A percentile compares a stretch with the other conserved stretches of the same genome.
Evolutionary conservation across 192 early-diverging fungal genomes (phyloP).

Genomic region (Thamnidium elegans): DNA sequence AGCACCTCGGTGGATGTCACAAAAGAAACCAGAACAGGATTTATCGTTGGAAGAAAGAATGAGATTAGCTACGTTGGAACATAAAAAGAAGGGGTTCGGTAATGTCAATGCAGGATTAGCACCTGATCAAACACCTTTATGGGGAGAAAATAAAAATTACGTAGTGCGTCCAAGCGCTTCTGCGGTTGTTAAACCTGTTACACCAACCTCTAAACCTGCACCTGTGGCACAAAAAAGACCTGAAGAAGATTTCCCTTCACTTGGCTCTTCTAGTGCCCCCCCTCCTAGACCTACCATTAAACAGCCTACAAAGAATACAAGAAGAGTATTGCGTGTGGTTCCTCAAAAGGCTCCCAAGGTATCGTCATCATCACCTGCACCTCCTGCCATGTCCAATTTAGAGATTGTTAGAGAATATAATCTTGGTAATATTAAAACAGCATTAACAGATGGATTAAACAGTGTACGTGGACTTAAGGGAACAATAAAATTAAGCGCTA

Average conservation of each 20-base stretch:
- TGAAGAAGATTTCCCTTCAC: constrained; percentile 9
- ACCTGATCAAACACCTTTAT: constrained; percentile 9
- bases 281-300: not conserved
- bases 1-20: not conserved
- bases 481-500: constrained; percentile 34
- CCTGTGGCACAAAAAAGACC: not conserved
- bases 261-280: not conserved
- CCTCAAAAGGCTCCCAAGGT: constrained; percentile 2
- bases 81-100: not conserved
- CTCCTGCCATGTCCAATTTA: constrained; percentile 3
- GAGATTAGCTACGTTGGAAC: not conserved
- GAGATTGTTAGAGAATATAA: constrained; percentile 31
- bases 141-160: constrained; percentile 1
- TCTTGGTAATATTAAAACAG: constrained; percentile 18
- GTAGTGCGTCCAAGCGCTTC: not conserved
- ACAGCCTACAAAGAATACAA: not conserved
- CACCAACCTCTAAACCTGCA: too few species aligned
- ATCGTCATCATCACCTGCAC: not conserved
- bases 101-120: not conserved
- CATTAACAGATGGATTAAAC: constrained; percentile 30
- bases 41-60: not conserved
- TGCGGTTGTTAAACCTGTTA: too few species aligned
- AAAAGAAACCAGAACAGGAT: not conserved
- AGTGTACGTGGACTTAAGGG: constrained; percentile 33
- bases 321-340: constrained; percentile 17